Evolutionary conservation across 345 rosid genomes (phyloP).

Genomic region (Clausena lansium): DNA sequence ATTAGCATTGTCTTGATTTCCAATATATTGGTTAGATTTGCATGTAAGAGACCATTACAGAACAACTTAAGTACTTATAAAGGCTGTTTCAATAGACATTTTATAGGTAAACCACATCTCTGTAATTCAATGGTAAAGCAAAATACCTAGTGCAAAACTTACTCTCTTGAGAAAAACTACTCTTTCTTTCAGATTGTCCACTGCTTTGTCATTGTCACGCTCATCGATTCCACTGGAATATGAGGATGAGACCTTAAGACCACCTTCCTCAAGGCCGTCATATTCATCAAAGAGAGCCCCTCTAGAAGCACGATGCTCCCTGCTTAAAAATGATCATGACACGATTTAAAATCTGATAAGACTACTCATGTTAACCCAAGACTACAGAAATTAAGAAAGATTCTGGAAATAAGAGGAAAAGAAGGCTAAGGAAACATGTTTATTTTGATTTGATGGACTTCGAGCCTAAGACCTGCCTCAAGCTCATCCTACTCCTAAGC

Average conservation of each 20-base stretch:
- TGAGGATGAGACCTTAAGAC: conserved; percentile 58
- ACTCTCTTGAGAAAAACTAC: conserved; percentile 71
- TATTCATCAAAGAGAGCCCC: conserved; percentile 59
- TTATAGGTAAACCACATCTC: neutral
- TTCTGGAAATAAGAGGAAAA: neutral
- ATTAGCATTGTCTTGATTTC: neutral
- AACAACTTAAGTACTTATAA: neutral
- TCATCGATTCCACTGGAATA: conserved; percentile 47
- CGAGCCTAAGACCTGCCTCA: neutral
- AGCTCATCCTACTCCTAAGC: neutral
- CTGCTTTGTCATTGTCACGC: conserved; percentile 68
- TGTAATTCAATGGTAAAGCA: neutral
- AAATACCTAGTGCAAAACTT: conserved; percentile 21
- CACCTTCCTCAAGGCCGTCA: conserved; percentile 87
- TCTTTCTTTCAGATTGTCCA: conserved; percentile 66
- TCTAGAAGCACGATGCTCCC: conserved; percentile 68
- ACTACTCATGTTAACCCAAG: neutral
- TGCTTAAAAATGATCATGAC: conserved; percentile 19
- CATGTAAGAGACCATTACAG: neutral
- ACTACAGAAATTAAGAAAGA: neutral
- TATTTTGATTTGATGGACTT: neutral
- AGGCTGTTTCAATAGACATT: neutral
- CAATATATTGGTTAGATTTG: neutral
- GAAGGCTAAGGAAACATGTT: neutral
- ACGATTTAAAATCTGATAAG: neutral